phyloP scores from a whole-genome alignment of 352 stramenopile genomes.

The Globisporangium cystogenes region DNA sequence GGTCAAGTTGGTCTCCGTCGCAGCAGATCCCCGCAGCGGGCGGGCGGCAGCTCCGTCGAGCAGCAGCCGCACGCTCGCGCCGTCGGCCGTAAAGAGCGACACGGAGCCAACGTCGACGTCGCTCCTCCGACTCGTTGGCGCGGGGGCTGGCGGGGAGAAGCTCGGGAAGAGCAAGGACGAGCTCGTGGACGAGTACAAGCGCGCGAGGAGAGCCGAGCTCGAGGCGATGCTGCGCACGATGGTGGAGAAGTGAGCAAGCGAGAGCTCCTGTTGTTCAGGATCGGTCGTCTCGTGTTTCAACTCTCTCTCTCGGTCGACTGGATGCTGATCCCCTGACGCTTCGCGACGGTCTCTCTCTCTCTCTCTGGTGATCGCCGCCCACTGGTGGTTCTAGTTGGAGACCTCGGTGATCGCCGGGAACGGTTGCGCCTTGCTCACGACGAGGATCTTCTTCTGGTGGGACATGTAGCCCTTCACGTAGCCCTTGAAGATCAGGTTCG shows the following conservation, averaged over 20 bases:
- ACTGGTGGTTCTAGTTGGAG: constrained; percentile 43
- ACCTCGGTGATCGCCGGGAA: constrained; percentile 88
- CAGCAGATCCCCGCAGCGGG: too few species aligned
- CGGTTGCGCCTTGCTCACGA: constrained; percentile 93
- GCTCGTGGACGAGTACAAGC: constrained; percentile 62
- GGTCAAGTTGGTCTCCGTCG: too few species aligned
- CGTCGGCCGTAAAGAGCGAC: too few species aligned
- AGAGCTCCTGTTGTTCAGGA: neutral
- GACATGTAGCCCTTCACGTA: constrained; percentile 97
- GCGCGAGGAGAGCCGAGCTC: constrained; percentile 47
- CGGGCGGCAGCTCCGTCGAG: neutral
- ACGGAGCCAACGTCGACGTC: too few species aligned
- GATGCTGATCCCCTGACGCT: too few species aligned
- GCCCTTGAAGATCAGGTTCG: constrained; percentile 96
- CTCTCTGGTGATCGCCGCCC: too few species aligned
- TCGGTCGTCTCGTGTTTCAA: too few species aligned
- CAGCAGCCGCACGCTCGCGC: neutral
- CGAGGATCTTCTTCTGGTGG: constrained; percentile 94
- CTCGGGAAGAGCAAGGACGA: constrained; percentile 46
- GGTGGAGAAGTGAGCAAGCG: constrained; percentile 44
- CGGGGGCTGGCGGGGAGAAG: constrained; percentile 7
- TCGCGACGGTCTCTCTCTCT: too few species aligned
- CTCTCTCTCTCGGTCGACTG: too few species aligned
- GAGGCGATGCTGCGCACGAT: constrained; percentile 67
- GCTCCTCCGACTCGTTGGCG: constrained; percentile 50